These are phyloP conservation scores for Fusarium nurragi DNA, from an alignment of 2,329 filamentous ascomycete species.

Conservation along the genomic window DNA sequence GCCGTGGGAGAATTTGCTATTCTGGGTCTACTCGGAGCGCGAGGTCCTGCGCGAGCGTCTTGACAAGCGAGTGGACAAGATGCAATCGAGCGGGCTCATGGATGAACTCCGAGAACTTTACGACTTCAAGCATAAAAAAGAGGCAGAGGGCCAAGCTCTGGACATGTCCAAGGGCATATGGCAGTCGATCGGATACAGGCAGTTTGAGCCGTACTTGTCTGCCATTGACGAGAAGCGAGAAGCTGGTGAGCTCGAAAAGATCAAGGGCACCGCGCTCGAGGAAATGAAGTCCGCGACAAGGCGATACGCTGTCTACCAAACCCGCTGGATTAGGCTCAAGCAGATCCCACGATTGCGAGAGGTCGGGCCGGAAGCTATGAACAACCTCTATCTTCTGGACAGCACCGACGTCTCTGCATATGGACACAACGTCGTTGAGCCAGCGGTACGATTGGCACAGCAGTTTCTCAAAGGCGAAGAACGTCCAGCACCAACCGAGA, in stretches of 20 bases:
- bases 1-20: conserved; percentile 70
- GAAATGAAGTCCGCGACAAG: conserved; percentile 84
- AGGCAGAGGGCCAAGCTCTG: conserved; percentile 60
- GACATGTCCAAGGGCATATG: conserved; percentile 88
- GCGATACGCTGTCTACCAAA: conserved; percentile 86
- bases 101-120: conserved; percentile 60
- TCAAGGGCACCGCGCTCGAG: conserved; percentile 72
- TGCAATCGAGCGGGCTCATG: conserved; percentile 70
- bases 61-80: conserved; percentile 81
- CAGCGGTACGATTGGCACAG: conserved; percentile 69
- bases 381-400: conserved; percentile 81
- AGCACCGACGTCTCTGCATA: conserved; percentile 75
- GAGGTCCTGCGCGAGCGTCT: conserved; percentile 75
- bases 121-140: conserved; percentile 50
- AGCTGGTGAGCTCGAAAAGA: conserved; percentile 57
- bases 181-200: conserved; percentile 96
- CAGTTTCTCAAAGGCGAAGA: conserved; percentile 68
- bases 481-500: conserved; percentile 61
- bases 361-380: conserved; percentile 59
- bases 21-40: conserved; percentile 86
- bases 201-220: conserved; percentile 78
- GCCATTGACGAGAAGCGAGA: conserved; percentile 51
- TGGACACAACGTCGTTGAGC: conserved; percentile 68
- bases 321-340: conserved; percentile 87
- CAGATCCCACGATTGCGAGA: conserved; percentile 74